Evolutionary conservation across 2,329 filamentous ascomycete genomes (phyloP).

Genomic region (Apiospora kogelbergensis): DNA sequence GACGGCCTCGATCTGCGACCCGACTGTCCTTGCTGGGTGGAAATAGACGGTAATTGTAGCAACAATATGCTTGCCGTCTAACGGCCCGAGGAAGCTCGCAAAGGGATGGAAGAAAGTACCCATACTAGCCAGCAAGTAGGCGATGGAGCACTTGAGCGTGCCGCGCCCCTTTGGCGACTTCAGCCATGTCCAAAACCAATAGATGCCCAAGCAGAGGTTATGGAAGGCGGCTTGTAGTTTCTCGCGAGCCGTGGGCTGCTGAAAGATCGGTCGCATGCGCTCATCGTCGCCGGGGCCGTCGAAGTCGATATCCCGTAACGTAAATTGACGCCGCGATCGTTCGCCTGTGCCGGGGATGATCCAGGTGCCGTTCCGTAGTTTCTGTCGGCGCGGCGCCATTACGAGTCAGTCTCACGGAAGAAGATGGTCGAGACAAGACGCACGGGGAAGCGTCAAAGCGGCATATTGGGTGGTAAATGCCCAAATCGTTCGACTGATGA

Average conservation of each 20-base stretch:
- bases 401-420: slow-evolving; percentile 44
- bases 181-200: slow-evolving; percentile 57
- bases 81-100: slow-evolving; percentile 71
- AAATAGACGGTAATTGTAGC: slow-evolving; percentile 95
- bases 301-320: slow-evolving; percentile 55
- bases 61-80: slow-evolving; percentile 92
- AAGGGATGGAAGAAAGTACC: slow-evolving; percentile 79
- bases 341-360: slow-evolving; percentile 85
- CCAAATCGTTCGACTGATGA: not conserved
- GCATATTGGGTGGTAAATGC: not conserved
- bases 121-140: slow-evolving; percentile 82
- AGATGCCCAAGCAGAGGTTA: slow-evolving; percentile 37
- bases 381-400: slow-evolving; percentile 55
- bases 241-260: slow-evolving; percentile 36
- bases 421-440: slow-evolving; percentile 35
- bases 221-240: slow-evolving; percentile 34
- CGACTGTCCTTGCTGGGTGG: slow-evolving; percentile 81
- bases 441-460: slow-evolving; percentile 10
- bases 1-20: slow-evolving; percentile 86
- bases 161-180: slow-evolving; percentile 73
- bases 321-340: slow-evolving; percentile 77
- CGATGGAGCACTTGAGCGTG: slow-evolving; percentile 87
- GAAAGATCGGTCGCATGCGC: slow-evolving; percentile 33
- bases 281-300: slow-evolving; percentile 34
- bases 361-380: slow-evolving; percentile 82